Conservation (phyloP, 805 yeast genomes). For the Saturnispora sekii region DNA sequence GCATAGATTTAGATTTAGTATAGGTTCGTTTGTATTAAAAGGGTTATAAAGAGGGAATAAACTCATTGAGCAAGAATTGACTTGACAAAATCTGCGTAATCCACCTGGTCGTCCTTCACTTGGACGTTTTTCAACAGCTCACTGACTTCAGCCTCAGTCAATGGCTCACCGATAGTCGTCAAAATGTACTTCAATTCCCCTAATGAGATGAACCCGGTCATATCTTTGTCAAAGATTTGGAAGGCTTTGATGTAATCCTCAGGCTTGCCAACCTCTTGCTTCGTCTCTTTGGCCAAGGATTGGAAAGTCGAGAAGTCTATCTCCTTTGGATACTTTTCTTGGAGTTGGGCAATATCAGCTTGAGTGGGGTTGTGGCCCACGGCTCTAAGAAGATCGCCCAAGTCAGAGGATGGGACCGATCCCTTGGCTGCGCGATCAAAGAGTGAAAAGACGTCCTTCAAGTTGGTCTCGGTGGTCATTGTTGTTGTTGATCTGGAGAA, state of each 20-base stretch:
- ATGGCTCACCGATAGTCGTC: slow-evolving; percentile 92
- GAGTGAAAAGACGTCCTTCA: slow-evolving; percentile 91
- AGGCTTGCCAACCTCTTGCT: slow-evolving; percentile 79
- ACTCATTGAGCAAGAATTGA: slow-evolving; percentile 77
- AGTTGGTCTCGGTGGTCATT: slow-evolving; percentile 28
- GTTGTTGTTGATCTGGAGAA: not conserved
- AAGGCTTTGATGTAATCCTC: slow-evolving; percentile 91
- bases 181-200: slow-evolving; percentile 94
- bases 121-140: slow-evolving; percentile 93
- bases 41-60: not conserved
- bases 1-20: not conserved
- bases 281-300: slow-evolving; percentile 71
- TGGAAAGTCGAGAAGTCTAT: slow-evolving; percentile 72
- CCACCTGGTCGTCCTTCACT: slow-evolving; percentile 89
- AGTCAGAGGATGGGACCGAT: slow-evolving; percentile 66
- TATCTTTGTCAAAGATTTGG: slow-evolving; percentile 95
- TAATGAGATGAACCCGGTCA: slow-evolving; percentile 91
- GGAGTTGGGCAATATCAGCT: slow-evolving; percentile 65
- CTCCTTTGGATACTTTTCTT: slow-evolving; percentile 29
- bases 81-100: slow-evolving; percentile 90
- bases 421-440: slow-evolving; percentile 97
- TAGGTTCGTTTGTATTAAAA: not conserved
- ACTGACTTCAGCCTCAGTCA: slow-evolving; percentile 85
- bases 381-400: slow-evolving; percentile 92
- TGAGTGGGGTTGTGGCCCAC: slow-evolving; percentile 98